Percentiles rank a stretch among this genome's conserved stretches.
Conservation (phyloP, 1,139 yeast species). For the Debaryomyces singareniensis region DNA sequence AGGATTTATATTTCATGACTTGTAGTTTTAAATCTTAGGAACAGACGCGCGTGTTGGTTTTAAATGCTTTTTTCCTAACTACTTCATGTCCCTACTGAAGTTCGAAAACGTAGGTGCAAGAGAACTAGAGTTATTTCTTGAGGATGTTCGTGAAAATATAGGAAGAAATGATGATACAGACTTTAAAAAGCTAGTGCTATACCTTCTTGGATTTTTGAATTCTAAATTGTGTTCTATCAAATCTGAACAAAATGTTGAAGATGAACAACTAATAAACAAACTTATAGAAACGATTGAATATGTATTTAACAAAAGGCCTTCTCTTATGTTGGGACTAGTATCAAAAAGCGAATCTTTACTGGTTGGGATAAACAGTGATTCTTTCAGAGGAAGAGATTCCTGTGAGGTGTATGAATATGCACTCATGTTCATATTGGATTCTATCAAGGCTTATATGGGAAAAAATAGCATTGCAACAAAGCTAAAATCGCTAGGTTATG, state of each 20-base stretch:
- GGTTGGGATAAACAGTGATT: not conserved
- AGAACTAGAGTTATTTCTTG: constrained; percentile 23
- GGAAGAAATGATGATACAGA: constrained; percentile 27
- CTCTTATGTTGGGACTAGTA: no score
- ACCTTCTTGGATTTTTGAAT: constrained; percentile 26
- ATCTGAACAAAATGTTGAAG: constrained; percentile 4
- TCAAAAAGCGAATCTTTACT: no score
- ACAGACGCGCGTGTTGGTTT: no score
- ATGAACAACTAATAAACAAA: constrained; percentile 10
- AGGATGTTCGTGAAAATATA: constrained; percentile 30
- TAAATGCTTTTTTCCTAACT: no score
- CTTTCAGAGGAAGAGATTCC: not conserved
- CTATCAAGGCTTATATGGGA: no score
- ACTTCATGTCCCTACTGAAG: constrained; percentile 5
- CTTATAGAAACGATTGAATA: constrained; percentile 23
- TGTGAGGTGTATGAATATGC: constrained; percentile 25
- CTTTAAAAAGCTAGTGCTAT: constrained; percentile 29
- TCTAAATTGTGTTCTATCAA: constrained; percentile 14
- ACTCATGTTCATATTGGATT: constrained; percentile 21
- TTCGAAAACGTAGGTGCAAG: constrained; percentile 4
- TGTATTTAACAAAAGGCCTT: no score
- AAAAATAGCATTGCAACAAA: constrained; percentile 16
- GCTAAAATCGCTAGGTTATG: constrained; percentile 26
- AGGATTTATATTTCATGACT: no score
- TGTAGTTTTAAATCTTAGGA: no score